phyloP scores from a whole-genome alignment of 2,329 filamentous ascomycete species.

The Periconia sp. region DNA sequence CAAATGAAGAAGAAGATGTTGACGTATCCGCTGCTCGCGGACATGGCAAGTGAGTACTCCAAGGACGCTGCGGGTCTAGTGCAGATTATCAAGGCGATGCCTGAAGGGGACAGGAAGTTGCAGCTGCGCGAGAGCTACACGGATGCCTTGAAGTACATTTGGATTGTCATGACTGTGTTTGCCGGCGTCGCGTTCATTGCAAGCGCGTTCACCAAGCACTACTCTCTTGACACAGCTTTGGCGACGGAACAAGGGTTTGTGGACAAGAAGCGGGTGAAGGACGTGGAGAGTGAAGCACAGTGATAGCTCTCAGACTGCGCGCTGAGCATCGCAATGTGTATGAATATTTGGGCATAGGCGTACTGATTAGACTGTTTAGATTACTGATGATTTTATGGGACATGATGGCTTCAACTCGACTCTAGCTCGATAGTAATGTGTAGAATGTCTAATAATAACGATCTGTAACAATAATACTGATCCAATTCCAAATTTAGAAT shows the following conservation, averaged over 20 bases:
- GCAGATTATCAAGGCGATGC: constrained; percentile 59
- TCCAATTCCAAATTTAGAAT: neutral
- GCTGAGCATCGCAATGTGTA: neutral
- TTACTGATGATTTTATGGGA: neutral
- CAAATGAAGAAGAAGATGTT: constrained; percentile 56
- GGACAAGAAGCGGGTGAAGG: constrained; percentile 35
- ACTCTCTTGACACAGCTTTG: constrained; percentile 49
- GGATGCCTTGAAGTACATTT: constrained; percentile 57
- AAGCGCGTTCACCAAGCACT: constrained; percentile 55
- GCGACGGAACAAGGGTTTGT: constrained; percentile 53
- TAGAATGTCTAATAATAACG: neutral
- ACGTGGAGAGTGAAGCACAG: constrained; percentile 23
- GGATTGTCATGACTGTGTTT: constrained; percentile 59
- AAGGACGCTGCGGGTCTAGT: constrained; percentile 62
- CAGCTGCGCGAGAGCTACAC: constrained; percentile 52
- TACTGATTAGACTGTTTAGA: neutral
- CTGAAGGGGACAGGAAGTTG: constrained; percentile 49
- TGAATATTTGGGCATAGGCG: neutral
- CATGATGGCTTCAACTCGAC: neutral
- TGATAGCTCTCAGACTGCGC: neutral
- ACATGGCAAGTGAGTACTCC: constrained; percentile 53
- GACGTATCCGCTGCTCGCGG: constrained; percentile 51
- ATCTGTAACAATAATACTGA: neutral
- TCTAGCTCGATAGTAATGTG: neutral
- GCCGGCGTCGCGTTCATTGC: constrained; percentile 53